Conservation (phyloP, 345 rosid genomes). For the Rhodamnia rubescens region DNA sequence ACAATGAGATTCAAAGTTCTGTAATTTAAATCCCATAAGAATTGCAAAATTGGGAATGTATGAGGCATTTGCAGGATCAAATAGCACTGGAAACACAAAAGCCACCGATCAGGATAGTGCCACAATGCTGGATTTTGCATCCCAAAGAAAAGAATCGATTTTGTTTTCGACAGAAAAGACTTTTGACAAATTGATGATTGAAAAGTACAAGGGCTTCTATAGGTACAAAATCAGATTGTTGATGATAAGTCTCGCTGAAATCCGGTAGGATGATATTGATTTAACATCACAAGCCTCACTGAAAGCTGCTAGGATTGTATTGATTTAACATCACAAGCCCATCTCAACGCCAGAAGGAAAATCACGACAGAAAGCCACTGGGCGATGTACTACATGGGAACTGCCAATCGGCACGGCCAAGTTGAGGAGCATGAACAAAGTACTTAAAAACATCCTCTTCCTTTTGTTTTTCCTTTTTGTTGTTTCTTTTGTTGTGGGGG, state of each 20-base stretch:
- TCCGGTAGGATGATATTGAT: slow-evolving; percentile 63
- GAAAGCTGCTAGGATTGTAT: slow-evolving; percentile 47
- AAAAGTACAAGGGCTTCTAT: slow-evolving; percentile 45
- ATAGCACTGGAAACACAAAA: slow-evolving; percentile 7
- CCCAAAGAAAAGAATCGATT: background rate
- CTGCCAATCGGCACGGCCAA: too few species aligned
- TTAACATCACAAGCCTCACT: slow-evolving; percentile 62
- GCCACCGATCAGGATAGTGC: slow-evolving; percentile 58
- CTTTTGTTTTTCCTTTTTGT: too few species aligned
- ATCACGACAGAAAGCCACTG: background rate
- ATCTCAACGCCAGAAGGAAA: too few species aligned
- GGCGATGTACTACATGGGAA: too few species aligned
- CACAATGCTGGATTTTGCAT: slow-evolving; percentile 39
- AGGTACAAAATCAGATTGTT: slow-evolving; percentile 95
- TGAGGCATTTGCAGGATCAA: slow-evolving; percentile 81
- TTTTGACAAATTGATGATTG: background rate
- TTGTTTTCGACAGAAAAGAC: background rate
- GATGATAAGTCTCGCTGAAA: slow-evolving; percentile 73
- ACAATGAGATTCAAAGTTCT: background rate
- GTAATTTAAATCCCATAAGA: background rate
- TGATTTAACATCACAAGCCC: slow-evolving; percentile 65
- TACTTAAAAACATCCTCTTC: too few species aligned
- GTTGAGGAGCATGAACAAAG: too few species aligned
- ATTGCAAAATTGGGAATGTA: slow-evolving; percentile 4
- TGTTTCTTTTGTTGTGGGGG: too few species aligned